phyloP scores from a whole-genome alignment of 2,329 filamentous ascomycete genomes.

The Arthrobotrys conoides region DNA sequence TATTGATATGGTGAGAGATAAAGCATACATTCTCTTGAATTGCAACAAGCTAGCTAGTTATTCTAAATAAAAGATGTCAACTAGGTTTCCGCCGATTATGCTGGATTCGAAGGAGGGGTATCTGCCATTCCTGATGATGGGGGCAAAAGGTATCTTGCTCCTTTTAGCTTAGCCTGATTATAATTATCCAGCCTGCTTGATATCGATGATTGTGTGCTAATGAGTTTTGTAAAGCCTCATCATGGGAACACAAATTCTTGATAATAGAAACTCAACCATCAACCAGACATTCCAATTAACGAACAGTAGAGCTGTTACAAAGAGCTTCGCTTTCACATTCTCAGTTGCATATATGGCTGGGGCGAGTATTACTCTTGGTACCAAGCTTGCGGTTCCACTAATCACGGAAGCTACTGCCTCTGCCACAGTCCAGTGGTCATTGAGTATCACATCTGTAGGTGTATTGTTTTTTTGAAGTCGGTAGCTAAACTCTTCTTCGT shows the following conservation, averaged over 20 bases:
- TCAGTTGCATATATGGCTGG: conserved; percentile 28
- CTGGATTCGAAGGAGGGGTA: conserved; percentile 38
- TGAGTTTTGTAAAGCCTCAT: conserved; percentile 39
- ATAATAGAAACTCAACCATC: conserved; percentile 51
- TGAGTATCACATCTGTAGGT: conserved; percentile 46
- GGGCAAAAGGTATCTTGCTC: conserved; percentile 36
- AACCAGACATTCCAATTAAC: conserved; percentile 53
- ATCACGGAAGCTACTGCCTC: conserved; percentile 26
- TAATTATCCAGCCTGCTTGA: no score
- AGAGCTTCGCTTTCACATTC: conserved; percentile 48
- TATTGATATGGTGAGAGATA: conserved; percentile 45
- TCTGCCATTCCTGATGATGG: conserved; percentile 36
- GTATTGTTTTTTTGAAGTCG: not conserved
- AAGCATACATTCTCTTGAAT: not conserved
- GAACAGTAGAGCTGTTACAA: conserved; percentile 37
- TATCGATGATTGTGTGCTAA: not conserved
- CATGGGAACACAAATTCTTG: conserved; percentile 49
- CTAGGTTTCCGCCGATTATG: conserved; percentile 50
- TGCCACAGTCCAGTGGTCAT: conserved; percentile 31
- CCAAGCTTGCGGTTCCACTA: conserved; percentile 31
- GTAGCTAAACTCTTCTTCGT: not conserved
- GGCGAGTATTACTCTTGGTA: conserved; percentile 30
- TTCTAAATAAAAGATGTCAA: not conserved
- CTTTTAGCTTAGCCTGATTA: not conserved
- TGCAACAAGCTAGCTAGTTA: not conserved